phyloP scores from a whole-genome alignment of 73 alveolate species.

The Durusdinium trenchii region DNA sequence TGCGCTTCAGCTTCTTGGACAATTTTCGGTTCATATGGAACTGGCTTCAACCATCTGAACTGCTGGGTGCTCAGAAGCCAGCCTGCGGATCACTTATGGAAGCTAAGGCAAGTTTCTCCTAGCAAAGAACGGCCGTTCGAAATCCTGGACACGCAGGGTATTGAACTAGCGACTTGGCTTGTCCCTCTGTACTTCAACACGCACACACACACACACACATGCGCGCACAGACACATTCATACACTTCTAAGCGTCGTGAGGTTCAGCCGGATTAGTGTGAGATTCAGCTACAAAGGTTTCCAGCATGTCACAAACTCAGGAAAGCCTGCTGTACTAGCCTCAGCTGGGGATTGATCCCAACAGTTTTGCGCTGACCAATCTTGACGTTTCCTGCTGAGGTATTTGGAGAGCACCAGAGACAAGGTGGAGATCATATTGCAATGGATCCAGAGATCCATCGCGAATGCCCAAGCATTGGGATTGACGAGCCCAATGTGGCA shows the following conservation, averaged over 20 bases:
- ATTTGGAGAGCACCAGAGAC: conserved; percentile 51
- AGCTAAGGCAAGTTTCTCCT: conserved; percentile 90
- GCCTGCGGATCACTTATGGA: neutral
- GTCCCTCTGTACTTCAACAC: no score
- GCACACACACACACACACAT: no score
- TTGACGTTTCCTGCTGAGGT: conserved; percentile 19
- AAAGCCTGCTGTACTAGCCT: conserved; percentile 68
- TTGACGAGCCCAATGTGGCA: neutral
- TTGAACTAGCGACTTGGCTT: conserved; percentile 32
- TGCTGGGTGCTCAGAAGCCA: no score
- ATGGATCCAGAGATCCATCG: conserved; percentile 78
- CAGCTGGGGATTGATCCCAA: no score
- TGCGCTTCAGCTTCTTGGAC: conserved; percentile 71
- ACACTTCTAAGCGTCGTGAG: no score
- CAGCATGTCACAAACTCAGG: no score
- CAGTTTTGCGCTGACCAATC: neutral
- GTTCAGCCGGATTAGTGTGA: no score
- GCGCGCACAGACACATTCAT: no score
- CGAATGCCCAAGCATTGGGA: neutral
- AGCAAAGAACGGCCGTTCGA: conserved; percentile 62
- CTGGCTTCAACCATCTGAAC: no score
- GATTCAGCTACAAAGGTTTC: no score
- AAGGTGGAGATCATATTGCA: conserved; percentile 74
- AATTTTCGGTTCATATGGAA: neutral
- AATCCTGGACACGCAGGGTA: conserved; percentile 52